Conservation (phyloP, 2,329 filamentous ascomycete species). For the Aspergillus transmontanensis region DNA sequence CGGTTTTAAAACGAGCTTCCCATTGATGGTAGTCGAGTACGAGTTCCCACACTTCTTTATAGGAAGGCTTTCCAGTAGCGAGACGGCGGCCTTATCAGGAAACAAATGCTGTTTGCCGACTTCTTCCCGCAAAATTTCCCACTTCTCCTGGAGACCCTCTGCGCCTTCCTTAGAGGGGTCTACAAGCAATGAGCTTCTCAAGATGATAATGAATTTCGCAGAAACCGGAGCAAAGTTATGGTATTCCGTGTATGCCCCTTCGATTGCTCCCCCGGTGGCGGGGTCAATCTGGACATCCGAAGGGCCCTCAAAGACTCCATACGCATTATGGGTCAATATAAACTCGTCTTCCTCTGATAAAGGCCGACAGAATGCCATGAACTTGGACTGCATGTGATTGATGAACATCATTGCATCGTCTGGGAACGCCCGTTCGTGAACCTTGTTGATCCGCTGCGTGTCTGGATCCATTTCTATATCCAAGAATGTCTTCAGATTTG, state of each 20-base stretch:
- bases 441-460: conserved; percentile 27
- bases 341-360: conserved; percentile 31
- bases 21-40: neutral
- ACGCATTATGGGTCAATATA: conserved; percentile 36
- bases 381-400: conserved; percentile 27
- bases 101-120: neutral
- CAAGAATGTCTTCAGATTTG: conserved; percentile 35
- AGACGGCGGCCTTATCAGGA: neutral
- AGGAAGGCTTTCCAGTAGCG: neutral
- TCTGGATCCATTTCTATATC: conserved; percentile 33
- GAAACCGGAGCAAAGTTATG: neutral
- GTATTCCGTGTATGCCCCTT: neutral
- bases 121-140: neutral
- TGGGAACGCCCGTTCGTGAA: conserved; percentile 29
- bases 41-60: neutral
- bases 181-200: neutral
- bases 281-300: neutral
- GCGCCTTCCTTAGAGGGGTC: neutral
- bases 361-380: conserved; percentile 35
- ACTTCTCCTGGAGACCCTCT: neutral
- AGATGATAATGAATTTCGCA: neutral
- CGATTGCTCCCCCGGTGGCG: neutral
- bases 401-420: conserved; percentile 35
- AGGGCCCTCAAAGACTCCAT: conserved; percentile 35
- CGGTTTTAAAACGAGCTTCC: neutral